Conservation (phyloP, 768 basidiomycete genomes). For the Pleurotus eryngii region DNA sequence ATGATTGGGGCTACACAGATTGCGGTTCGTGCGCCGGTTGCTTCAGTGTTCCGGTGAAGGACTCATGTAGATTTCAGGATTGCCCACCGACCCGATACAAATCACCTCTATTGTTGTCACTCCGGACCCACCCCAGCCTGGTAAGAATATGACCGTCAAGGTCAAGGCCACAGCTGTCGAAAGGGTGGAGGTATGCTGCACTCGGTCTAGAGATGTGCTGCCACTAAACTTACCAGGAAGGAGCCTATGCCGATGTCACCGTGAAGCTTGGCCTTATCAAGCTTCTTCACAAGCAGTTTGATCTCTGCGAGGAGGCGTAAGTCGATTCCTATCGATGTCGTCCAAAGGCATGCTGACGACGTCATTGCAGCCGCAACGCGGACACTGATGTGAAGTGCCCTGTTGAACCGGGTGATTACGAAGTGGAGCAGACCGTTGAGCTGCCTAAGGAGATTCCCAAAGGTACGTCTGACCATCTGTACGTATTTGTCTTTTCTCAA, state of each 20-base stretch:
- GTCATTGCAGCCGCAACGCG: constrained; percentile 55
- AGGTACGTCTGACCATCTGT: constrained; percentile 37
- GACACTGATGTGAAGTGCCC: constrained; percentile 84
- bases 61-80: constrained; percentile 33
- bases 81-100: constrained; percentile 43
- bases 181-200: constrained; percentile 56
- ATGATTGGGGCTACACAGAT: constrained; percentile 52
- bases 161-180: constrained; percentile 60
- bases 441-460: constrained; percentile 90
- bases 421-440: constrained; percentile 77
- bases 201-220: not conserved
- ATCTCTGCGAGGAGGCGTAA: constrained; percentile 93
- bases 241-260: constrained; percentile 82
- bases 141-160: constrained; percentile 81
- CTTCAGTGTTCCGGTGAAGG: constrained; percentile 8
- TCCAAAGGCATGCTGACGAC: constrained; percentile 2
- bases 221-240: constrained; percentile 53
- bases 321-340: constrained; percentile 27
- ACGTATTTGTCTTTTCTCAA: constrained; percentile 1
- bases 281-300: constrained; percentile 78
- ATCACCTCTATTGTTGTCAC: constrained; percentile 68
- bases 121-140: constrained; percentile 90
- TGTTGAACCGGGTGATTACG: constrained; percentile 65
- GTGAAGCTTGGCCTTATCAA: constrained; percentile 96
- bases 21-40: not conserved